Evolutionary conservation across 345 rosid genomes (phyloP).

Genomic region (Bruguiera gymnorhiza): DNA sequence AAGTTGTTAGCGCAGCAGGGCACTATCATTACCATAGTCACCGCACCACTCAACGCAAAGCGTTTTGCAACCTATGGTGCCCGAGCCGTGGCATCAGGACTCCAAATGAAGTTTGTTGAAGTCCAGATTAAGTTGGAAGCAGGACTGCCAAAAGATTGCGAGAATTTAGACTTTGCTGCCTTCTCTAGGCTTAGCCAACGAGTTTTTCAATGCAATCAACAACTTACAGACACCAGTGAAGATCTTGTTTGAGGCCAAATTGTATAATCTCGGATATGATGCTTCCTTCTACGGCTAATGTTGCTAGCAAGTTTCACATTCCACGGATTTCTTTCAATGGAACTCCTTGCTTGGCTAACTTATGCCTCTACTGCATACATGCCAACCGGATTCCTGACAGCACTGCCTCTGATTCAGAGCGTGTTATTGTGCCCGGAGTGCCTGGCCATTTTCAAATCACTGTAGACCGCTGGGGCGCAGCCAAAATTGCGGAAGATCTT

Average conservation of each 20-base stretch:
- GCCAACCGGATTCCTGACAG: neutral
- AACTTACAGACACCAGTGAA: constrained; percentile 20
- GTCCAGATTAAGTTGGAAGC: constrained; percentile 3
- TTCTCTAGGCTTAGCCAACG: constrained; percentile 7
- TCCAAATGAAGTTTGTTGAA: constrained; percentile 5
- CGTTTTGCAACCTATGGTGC: constrained; percentile 12
- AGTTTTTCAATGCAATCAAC: constrained; percentile 11
- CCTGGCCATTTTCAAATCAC: constrained; percentile 14
- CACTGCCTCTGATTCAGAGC: neutral
- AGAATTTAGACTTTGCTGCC: constrained; percentile 17
- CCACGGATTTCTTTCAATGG: constrained; percentile 34
- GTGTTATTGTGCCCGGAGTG: constrained; percentile 9
- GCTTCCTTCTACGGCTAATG: constrained; percentile 20
- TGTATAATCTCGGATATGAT: constrained; percentile 41
- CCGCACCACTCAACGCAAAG: constrained; percentile 24
- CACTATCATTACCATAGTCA: constrained; percentile 22
- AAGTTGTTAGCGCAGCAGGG: constrained; percentile 13
- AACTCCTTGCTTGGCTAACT: constrained; percentile 11
- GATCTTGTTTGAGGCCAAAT: constrained; percentile 17
- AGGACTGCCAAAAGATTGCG: constrained; percentile 21
- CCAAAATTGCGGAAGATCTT: neutral
- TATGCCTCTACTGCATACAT: neutral
- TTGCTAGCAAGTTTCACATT: constrained; percentile 15
- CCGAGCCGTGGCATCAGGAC: constrained; percentile 23
- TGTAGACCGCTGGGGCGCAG: neutral